phyloP scores from a whole-genome alignment of 1,139 yeast species.

The Nadsonia commutata region DNA sequence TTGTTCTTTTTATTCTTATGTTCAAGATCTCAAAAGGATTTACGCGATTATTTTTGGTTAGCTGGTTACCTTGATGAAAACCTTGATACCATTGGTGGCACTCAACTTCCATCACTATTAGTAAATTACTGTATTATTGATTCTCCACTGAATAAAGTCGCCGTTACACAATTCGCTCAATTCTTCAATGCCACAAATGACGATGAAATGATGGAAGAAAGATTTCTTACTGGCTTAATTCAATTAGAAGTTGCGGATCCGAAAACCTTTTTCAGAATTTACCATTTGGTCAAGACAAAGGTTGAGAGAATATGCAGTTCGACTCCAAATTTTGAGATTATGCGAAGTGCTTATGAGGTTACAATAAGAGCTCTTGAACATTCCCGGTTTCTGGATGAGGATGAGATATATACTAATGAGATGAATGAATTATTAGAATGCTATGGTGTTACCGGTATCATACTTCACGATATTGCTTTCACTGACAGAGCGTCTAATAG shows the following conservation, averaged over 20 bases:
- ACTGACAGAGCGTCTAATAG: not conserved
- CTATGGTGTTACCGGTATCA: not conserved
- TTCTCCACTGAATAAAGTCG: slow-evolving; percentile 29
- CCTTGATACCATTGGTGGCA: slow-evolving; percentile 29
- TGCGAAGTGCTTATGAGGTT: not conserved
- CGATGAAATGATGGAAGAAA: slow-evolving; percentile 36
- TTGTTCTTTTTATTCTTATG: slow-evolving; percentile 44
- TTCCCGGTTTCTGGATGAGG: no score
- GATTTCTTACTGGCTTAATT: slow-evolving; percentile 27
- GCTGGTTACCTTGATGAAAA: slow-evolving; percentile 30
- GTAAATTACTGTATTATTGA: not conserved
- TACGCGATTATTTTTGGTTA: slow-evolving; percentile 31
- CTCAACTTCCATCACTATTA: slow-evolving; percentile 24
- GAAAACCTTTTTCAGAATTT: not conserved
- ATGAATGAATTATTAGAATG: no score
- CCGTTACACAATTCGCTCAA: slow-evolving; percentile 38
- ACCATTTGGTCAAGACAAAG: not conserved
- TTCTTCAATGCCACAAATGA: slow-evolving; percentile 37
- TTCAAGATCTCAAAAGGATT: slow-evolving; percentile 33
- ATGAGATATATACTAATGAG: no score
- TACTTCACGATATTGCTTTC: not conserved
- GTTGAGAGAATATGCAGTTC: not conserved
- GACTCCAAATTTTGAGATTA: not conserved
- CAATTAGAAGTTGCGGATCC: not conserved
- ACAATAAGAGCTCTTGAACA: not conserved